Evolutionary conservation across 345 rosid genomes (phyloP), one percentile per base, ranked within the genome.

Genomic region (Trapa bicornis): DNA sequence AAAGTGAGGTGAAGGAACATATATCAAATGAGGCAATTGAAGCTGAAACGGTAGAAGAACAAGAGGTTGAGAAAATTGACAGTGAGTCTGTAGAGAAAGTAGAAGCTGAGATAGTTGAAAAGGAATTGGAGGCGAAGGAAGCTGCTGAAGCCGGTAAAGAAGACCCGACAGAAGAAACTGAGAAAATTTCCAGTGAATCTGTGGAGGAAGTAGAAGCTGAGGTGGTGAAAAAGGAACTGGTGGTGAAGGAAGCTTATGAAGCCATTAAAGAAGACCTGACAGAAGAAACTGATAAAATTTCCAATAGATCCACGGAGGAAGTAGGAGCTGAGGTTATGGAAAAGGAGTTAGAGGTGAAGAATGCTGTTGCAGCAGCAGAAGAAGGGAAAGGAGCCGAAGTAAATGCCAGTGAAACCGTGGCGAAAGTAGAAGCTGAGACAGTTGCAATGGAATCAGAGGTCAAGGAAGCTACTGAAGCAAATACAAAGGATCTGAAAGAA

Each of bases 31-130:
- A 7, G 33, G 61, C 36, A 33, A 64, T 47, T 69, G 67, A 38
- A 42, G 68, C 37, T 69, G 70, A 61, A 67, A 39, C 53, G 3
- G 35, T 45, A 16, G 67, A 43, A 67, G 57, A 66, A 53, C 43
- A 29, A 14, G 69, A 17, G 10, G 33, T 6, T 35, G 72, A 41
- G 54, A 45, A 35, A 32, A 58, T 42, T n/a, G 57, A 37, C 11
- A 38, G n/a, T 32, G 75, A 57, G 66, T 16, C 15, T 0, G 38
- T n/a, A 43, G 71, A 61, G 66, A 72, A 68, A 37, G 72, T n/a
- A 3, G 68, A 47, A 33, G 15, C 22, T 36, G 57, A 47, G 57
- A 43, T 17, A 4, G 72, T 13, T 37, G 43, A 43, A 17, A 22
- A 36, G n/a, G 50, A 73, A 45, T 6, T 32, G 33, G 73, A 68